Conservation (phyloP, 306 rosid species). For the Chamaecrista fasciculata region DNA sequence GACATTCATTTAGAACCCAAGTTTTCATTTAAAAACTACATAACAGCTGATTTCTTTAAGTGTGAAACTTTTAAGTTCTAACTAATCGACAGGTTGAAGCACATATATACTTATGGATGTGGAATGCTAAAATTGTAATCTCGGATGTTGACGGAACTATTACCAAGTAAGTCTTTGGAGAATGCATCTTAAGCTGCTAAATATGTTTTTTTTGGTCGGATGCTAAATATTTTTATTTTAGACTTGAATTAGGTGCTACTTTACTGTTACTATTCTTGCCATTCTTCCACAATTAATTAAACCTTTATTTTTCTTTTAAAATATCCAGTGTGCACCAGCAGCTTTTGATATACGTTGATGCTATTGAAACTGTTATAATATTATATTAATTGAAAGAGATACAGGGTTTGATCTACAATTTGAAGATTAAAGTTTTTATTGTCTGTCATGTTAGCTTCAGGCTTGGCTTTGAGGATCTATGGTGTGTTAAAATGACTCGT, state of each 20-base stretch:
- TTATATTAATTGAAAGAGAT: neutral
- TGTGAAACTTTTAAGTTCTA: conserved; percentile 34
- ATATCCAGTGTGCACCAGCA: neutral
- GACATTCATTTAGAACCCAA: conserved; percentile 28
- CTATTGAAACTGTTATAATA: conserved; percentile 5
- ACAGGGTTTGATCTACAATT: conserved; percentile 12
- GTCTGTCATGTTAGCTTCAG: neutral
- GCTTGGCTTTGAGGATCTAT: neutral
- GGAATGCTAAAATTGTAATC: conserved; percentile 94
- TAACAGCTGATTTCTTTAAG: conserved; percentile 6
- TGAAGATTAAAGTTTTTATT: neutral
- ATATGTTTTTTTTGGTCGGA: conserved; percentile 33
- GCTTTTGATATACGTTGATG: conserved; percentile 14
- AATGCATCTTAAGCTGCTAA: neutral
- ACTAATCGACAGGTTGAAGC: conserved; percentile 80
- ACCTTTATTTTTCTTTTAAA: conserved; percentile 11
- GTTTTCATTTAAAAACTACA: neutral
- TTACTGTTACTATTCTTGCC: conserved; percentile 6
- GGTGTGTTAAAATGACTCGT: conserved; percentile 9
- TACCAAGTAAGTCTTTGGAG: conserved; percentile 71
- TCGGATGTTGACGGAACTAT: conserved; percentile 99
- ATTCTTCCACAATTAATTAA: conserved; percentile 10
- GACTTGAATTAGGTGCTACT: conserved; percentile 21
- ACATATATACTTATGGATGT: conserved; percentile 95
- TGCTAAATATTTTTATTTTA: conserved; percentile 24